A percentile compares a stretch with the other conserved stretches of the same genome.
Evolutionary conservation across 768 basidiomycete genomes (phyloP).

Genomic region (Kwoniella shandongensis): DNA sequence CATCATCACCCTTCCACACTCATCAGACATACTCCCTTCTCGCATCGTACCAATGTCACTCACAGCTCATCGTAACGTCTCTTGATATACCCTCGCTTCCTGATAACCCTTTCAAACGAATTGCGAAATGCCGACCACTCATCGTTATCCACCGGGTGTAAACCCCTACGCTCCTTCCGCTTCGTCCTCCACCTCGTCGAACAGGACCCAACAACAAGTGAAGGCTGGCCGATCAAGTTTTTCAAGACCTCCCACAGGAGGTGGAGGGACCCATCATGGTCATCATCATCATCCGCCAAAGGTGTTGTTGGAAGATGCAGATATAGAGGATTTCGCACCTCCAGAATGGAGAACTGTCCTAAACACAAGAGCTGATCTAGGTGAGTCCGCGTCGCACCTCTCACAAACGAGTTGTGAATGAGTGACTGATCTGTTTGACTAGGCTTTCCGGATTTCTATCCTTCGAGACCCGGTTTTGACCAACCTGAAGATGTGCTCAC

Average conservation of each 20-base stretch:
- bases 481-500: slow-evolving; percentile 52
- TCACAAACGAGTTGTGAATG: not conserved
- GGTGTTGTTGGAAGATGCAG: slow-evolving; percentile 21
- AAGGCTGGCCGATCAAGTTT: not conserved
- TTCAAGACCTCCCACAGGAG: not conserved
- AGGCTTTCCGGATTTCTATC: slow-evolving; percentile 52
- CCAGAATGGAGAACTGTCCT: slow-evolving; percentile 48
- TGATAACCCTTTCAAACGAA: too few relatives aligned
- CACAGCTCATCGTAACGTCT: too few relatives aligned
- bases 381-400: slow-evolving; percentile 21
- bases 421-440: not conserved
- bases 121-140: slow-evolving; percentile 19
- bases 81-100: too few relatives aligned
- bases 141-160: slow-evolving; percentile 23
- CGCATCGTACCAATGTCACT: too few relatives aligned
- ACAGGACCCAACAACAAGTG: slow-evolving; percentile 1
- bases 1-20: too few relatives aligned
- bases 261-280: not conserved
- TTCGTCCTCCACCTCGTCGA: slow-evolving; percentile 7
- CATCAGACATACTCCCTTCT: too few relatives aligned
- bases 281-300: slow-evolving; percentile 6
- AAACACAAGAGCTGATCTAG: slow-evolving; percentile 42
- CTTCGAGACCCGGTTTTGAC: slow-evolving; percentile 47
- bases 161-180: slow-evolving; percentile 20
- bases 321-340: slow-evolving; percentile 44